Conservation (phyloP, 768 basidiomycete genomes). For the Calocybe gangraenosa region DNA sequence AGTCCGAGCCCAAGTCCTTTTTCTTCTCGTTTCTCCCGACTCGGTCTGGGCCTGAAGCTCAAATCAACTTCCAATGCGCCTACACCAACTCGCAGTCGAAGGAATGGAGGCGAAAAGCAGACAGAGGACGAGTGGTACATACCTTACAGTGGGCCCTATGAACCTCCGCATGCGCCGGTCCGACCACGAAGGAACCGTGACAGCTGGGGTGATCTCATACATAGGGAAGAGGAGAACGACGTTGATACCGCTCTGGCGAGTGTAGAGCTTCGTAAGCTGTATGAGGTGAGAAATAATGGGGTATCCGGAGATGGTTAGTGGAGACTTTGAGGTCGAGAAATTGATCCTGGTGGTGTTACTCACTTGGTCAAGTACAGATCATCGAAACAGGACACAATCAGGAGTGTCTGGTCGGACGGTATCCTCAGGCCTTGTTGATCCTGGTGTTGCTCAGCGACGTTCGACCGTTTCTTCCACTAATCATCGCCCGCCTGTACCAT, state of each 20-base stretch:
- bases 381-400: conserved; percentile 34
- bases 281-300: conserved; percentile 20
- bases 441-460: conserved; percentile 26
- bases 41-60: conserved; percentile 14
- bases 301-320: conserved; percentile 12
- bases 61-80: conserved; percentile 11
- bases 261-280: conserved; percentile 24
- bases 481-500: conserved; percentile 28
- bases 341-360: conserved; percentile 7
- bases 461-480: conserved; percentile 31
- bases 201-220: conserved; percentile 39
- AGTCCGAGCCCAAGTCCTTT: conserved; percentile 4
- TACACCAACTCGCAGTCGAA: conserved; percentile 1
- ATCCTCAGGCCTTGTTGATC: conserved; percentile 35
- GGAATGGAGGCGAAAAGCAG: conserved; percentile 5
- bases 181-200: conserved; percentile 28
- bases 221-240: conserved; percentile 23
- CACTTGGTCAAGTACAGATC: conserved; percentile 19
- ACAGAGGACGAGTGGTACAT: conserved; percentile 55
- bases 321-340: conserved; percentile 14
- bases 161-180: conserved; percentile 32
- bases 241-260: conserved; percentile 24
- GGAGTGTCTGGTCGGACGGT: conserved; percentile 36
- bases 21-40: conserved; percentile 16
- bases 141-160: conserved; percentile 62